A percentile compares a stretch with the other conserved stretches of the same genome.
phyloP scores from a whole-genome alignment of 768 basidiomycete genomes.

The Auricularia auricula-judae region DNA sequence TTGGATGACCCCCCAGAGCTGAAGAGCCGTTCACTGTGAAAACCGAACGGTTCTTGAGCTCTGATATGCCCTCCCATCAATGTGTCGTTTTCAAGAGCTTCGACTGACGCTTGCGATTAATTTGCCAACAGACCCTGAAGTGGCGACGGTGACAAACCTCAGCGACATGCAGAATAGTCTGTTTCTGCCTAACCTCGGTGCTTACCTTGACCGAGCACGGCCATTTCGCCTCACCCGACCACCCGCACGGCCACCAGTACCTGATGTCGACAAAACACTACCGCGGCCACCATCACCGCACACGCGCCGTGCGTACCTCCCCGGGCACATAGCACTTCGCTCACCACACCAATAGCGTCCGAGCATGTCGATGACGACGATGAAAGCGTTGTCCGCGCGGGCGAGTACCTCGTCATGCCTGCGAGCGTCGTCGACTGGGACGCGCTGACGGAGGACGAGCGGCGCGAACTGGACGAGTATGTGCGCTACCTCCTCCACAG shows the following conservation, averaged over 20 bases:
- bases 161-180: background rate
- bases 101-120: no score
- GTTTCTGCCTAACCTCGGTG: background rate
- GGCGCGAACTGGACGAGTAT: background rate
- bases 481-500: background rate
- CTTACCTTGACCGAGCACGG: background rate
- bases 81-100: no score
- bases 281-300: background rate
- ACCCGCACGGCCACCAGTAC: background rate
- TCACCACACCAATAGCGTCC: background rate
- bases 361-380: background rate
- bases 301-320: background rate
- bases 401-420: background rate
- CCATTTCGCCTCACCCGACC: background rate
- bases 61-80: no score
- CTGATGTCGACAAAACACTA: background rate
- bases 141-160: background rate
- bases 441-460: background rate
- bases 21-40: no score
- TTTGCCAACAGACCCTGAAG: background rate
- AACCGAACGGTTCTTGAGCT: no score
- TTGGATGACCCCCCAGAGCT: no score
- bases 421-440: background rate
- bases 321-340: background rate
- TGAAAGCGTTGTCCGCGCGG: background rate